Conservation (phyloP, 192 early-diverging fungal genomes). For the Backusella liffmaniae region DNA sequence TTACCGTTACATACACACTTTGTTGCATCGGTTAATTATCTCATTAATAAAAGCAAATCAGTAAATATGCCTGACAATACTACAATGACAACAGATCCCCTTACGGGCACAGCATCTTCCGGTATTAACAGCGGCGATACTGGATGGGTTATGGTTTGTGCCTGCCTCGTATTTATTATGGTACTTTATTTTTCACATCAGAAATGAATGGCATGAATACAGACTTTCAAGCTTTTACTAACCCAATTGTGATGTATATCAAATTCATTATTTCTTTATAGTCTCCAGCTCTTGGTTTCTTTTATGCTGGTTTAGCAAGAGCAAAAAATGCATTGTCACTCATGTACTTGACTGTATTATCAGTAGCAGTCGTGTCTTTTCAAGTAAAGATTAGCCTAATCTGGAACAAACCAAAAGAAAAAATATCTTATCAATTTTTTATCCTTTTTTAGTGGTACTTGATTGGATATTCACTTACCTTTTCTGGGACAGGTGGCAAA, state of each 20-base stretch:
- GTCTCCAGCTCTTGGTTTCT: constrained; percentile 73
- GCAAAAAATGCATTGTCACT: constrained; percentile 79
- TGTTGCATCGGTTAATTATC: background rate
- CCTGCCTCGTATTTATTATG: constrained; percentile 74
- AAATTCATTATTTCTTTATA: background rate
- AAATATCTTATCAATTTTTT: constrained; percentile 1
- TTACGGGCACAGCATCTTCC: background rate
- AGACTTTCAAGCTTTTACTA: background rate
- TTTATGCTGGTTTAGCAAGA: constrained; percentile 71
- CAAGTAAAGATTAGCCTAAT: constrained; percentile 27
- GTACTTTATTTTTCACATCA: background rate
- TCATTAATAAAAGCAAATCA: background rate
- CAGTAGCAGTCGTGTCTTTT: constrained; percentile 69
- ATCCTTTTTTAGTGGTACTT: constrained; percentile 57
- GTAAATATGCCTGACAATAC: background rate
- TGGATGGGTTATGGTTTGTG: constrained; percentile 70
- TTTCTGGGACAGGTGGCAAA: constrained; percentile 63
- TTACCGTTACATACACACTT: background rate
- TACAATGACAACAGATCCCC: background rate
- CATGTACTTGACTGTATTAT: constrained; percentile 68
- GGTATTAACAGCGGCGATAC: constrained; percentile 63
- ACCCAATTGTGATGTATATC: background rate
- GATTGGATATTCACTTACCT: constrained; percentile 69
- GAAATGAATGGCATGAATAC: background rate
- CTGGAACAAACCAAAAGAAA: background rate